Base-by-base conservation (phyloP, 306 rosid genomes). In the Psophocarpus tetragonolobus region DNA sequence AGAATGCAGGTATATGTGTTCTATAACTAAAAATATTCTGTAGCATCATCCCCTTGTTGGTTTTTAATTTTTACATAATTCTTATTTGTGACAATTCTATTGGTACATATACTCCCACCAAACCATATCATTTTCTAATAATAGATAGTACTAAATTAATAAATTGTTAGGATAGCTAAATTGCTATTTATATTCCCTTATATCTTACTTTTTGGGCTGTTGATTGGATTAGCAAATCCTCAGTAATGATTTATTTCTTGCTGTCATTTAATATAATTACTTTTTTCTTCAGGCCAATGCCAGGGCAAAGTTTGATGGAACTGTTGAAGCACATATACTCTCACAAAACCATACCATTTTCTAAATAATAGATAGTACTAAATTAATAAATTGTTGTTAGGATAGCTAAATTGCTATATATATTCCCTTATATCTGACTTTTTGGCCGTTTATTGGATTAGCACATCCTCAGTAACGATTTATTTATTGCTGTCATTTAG, bases 301-400 rank as follows among this genome's bases (percentile, higher is more conserved):
- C 80, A 80, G 71, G 84, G 74, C 85, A 64, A 92, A 87, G 64
- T 95, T 95, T 87, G 94, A 95, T 53, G 99, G 92, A 87, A 92
- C 94, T 79, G 86, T 95, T 77, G 99, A 95, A 90, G 97, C 92
- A 38, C 99, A 95, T 76, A 85, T 90, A 26, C n/a, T n/a, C n/a
- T n/a, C n/a, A n/a, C n/a, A n/a, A n/a, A n/a, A n/a, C n/a, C n/a
- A n/a, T n/a, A n/a, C n/a, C n/a, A n/a, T n/a, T n/a, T n/a, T n/a
- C n/a, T n/a, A n/a, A n/a, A n/a, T n/a, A n/a, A n/a, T n/a, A n/a
- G n/a, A n/a, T n/a, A n/a, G n/a, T n/a, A n/a, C n/a, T 44, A 44
- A 20, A 23, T 33, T 63, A 35, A 45, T 6, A 18, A 38, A 74
- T 32, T 51, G 14, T 51, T 50, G n/a, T n/a, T n/a, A 11, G 32